phyloP scores from a whole-genome alignment of 2,329 filamentous ascomycete genomes.

The Chaetothyriales sp. region DNA sequence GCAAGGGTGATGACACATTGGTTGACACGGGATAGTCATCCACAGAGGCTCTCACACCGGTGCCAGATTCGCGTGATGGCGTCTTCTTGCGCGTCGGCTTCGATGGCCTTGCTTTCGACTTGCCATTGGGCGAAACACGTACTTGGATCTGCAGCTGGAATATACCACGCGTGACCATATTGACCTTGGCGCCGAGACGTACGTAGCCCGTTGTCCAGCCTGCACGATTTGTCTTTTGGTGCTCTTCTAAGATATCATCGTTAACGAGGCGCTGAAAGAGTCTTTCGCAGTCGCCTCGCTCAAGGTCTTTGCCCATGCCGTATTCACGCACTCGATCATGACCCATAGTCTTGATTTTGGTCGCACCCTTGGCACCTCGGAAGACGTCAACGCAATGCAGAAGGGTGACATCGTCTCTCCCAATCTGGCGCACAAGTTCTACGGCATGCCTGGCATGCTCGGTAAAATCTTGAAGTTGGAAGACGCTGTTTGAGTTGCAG shows the following conservation, averaged over 20 bases:
- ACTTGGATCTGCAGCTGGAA: constrained; percentile 40
- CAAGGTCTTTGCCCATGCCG: constrained; percentile 56
- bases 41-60: constrained; percentile 21
- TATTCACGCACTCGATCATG: constrained; percentile 45
- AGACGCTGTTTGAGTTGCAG: constrained; percentile 59
- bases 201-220: constrained; percentile 60
- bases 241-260: constrained; percentile 60
- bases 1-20: constrained; percentile 52
- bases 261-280: constrained; percentile 65
- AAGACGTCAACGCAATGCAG: constrained; percentile 75
- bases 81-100: constrained; percentile 21
- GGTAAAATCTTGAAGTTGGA: constrained; percentile 65
- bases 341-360: constrained; percentile 40
- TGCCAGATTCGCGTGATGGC: constrained; percentile 10
- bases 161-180: constrained; percentile 34
- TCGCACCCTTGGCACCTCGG: constrained; percentile 49
- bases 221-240: constrained; percentile 49
- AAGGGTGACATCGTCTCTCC: constrained; percentile 52
- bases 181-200: constrained; percentile 29
- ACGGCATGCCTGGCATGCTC: constrained; percentile 59
- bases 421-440: constrained; percentile 47
- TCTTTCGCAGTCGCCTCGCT: constrained; percentile 64
- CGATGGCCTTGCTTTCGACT: constrained; percentile 21
- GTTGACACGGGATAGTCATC: constrained; percentile 46
- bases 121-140: constrained; percentile 33